phyloP scores from a whole-genome alignment of 2,329 filamentous ascomycete species.

The Clonostachys byssicola region DNA sequence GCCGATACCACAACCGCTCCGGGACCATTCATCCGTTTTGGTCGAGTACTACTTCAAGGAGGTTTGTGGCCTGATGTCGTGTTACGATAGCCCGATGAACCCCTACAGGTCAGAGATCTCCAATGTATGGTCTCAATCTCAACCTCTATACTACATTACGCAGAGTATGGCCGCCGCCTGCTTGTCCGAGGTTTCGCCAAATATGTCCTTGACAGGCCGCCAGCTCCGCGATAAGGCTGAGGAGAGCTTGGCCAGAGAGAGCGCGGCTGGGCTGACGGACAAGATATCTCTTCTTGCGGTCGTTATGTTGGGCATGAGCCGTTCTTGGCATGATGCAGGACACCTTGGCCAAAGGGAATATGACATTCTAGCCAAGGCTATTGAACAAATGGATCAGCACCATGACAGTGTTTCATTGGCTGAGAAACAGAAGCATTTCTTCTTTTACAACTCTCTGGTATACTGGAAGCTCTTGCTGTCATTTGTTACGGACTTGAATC shows the following conservation, averaged over 20 bases:
- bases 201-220: slow-evolving; percentile 45
- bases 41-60: slow-evolving; percentile 63
- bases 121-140: slow-evolving; percentile 51
- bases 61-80: slow-evolving; percentile 58
- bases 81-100: slow-evolving; percentile 58
- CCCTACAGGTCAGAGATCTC: slow-evolving; percentile 56
- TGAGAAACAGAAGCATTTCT: background rate
- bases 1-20: slow-evolving; percentile 3
- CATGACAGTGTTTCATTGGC: too few species aligned
- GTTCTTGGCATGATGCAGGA: slow-evolving; percentile 11
- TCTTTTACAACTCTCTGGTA: slow-evolving; percentile 11
- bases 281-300: slow-evolving; percentile 5
- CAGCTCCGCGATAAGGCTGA: slow-evolving; percentile 40
- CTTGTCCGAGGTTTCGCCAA: slow-evolving; percentile 41
- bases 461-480: slow-evolving; percentile 15
- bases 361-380: background rate
- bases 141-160: slow-evolving; percentile 55
- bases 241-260: slow-evolving; percentile 33
- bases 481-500: slow-evolving; percentile 8
- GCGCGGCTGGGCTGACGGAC: slow-evolving; percentile 12
- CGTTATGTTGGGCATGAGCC: slow-evolving; percentile 10
- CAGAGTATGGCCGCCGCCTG: slow-evolving; percentile 63
- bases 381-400: background rate
- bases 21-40: slow-evolving; percentile 45
- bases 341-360: slow-evolving; percentile 11